Percentiles rank a stretch among this genome's conserved stretches.
Evolutionary conservation across 176 grass and related monocot species (phyloP).

Genomic region (Phoenix roebelenii): DNA sequence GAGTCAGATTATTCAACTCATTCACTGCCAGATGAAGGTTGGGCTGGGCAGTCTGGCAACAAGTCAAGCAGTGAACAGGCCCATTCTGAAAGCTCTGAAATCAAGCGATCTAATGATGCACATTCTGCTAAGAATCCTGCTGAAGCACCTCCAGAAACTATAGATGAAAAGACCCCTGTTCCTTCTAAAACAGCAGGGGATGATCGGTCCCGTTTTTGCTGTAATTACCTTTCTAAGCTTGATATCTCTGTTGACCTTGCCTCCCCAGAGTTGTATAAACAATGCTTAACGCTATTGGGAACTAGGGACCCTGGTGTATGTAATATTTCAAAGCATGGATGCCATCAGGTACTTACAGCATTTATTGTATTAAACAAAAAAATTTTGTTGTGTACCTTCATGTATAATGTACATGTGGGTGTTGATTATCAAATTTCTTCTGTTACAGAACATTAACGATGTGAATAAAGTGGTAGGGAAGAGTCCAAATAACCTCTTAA

Average conservation of each 20-base stretch:
- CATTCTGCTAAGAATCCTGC: slow-evolving; percentile 6
- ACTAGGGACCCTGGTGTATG: slow-evolving; percentile 1
- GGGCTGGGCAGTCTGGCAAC: slow-evolving; percentile 3
- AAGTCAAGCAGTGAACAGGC: slow-evolving; percentile 3
- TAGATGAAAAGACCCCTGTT: slow-evolving; percentile 7
- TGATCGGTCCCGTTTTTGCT: slow-evolving; percentile 17
- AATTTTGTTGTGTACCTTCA: not conserved
- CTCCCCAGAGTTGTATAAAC: slow-evolving; percentile 24
- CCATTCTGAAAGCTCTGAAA: not conserved
- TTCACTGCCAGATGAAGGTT: slow-evolving; percentile 9
- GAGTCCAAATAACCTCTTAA: slow-evolving; percentile 18
- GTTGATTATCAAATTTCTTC: not conserved
- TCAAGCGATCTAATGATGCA: slow-evolving; percentile 11
- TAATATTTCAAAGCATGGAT: slow-evolving; percentile 4
- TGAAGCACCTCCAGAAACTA: slow-evolving; percentile 2
- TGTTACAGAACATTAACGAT: slow-evolving; percentile 23
- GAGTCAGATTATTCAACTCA: slow-evolving; percentile 4
- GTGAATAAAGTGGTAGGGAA: not conserved
- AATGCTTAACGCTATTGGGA: slow-evolving; percentile 13
- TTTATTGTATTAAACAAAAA: slow-evolving; percentile 8
- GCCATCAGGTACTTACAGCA: slow-evolving; percentile 20
- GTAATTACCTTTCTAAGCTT: slow-evolving; percentile 28
- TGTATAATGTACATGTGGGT: not conserved
- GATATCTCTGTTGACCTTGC: slow-evolving; percentile 23
- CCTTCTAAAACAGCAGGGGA: slow-evolving; percentile 12